Evolutionary conservation across 371 early-diverging fungal genomes (phyloP), one percentile per base, ranked within the genome.

Genomic region (Funneliformis caledonium): DNA sequence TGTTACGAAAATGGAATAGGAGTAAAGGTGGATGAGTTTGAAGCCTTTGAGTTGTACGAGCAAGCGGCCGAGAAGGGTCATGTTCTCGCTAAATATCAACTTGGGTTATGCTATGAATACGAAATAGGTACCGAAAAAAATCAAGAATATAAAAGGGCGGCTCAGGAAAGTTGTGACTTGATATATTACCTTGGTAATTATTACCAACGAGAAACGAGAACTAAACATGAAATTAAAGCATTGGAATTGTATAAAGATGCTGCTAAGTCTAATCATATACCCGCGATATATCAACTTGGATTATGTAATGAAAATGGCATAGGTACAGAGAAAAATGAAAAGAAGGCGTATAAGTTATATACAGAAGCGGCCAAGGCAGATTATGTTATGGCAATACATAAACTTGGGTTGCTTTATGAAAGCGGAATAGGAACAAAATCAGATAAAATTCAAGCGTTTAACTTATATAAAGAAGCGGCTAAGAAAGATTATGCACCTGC

Each of bases 291-390:
- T 60, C 37, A 37, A 37, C 86, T 94, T 26, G 96, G 94, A 1
- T 91, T 92, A 81, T 93, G 92, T 80, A 94, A 92, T 85, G 93
- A 94, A 80, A 88, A 93, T 82, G 96, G 95, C 14, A 90, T 90
- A 74, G 96, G 94, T 9, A 91, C 96, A 7, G 83, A 83, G 33
- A 86, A 89, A 76, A 85, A 92, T 78, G 86, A 42, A 11, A 16
- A 8, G 11, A 68, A 68, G 37, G 43, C 68, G 19, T 37, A 2
- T 68, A 33, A 68, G n/a, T 42, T 37, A 37, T 68, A 68, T 42
- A 43, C 12, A 68, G 43, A 16, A 16, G 33, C 68, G 7, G 10
- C 68, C 10, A 68, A 68, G 37, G 43, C 33, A 68, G 68, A 68
- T 42, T 16, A 68, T 68, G 19, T 33, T 12, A 42, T 42, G n/a